Base-by-base conservation (phyloP, 129 eudicot genomes). In the Tagetes erecta region DNA sequence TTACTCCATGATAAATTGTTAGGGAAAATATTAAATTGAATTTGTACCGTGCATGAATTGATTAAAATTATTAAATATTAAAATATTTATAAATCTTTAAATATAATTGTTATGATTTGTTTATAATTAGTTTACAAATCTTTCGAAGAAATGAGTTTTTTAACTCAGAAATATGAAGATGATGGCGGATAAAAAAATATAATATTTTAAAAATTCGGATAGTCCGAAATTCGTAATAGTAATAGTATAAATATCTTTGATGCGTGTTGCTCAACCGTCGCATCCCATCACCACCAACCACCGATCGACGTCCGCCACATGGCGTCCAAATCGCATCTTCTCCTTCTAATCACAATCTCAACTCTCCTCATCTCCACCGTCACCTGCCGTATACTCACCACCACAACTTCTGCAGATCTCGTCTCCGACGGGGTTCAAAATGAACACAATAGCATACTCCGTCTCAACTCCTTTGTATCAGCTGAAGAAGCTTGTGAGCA, bases 401-500 rank as follows among this genome's bases (percentile, higher is more conserved):
- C 49, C 70, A 51, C 80, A 20, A 38, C 77, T 11, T 31, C 83
- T 8, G 60, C 89, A 11, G 87, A 78, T 78, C 89, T 84, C 27
- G 46, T 86, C 51, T 79, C 92, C 37, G 91, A 88, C 49, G 97
- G 89, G 20, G 59, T 82, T 38, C 44, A 67, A 75, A 57, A 75
- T 49, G 81, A 20, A 1, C 12, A 53, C 49, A 69, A 52, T 13
- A 62, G 71, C 57, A 51, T 72, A 44, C 78, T 84, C 50, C 83
- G 80, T 30, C 64, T 70, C 73, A 76, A 52, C 38, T 68, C 75
- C 3, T 79, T 83, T 72, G 27, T 70, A 74, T 70, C 80, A 76
- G 76, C 76, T 1, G 82, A 74, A 37, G 87, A 83, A 68, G 57
- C 83, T 5, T 90, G 96, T 55, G 96, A 90, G 49, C 91, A 87